Base-by-base conservation (phyloP, 2,329 filamentous ascomycete species). In the Alternaria arbusti region DNA sequence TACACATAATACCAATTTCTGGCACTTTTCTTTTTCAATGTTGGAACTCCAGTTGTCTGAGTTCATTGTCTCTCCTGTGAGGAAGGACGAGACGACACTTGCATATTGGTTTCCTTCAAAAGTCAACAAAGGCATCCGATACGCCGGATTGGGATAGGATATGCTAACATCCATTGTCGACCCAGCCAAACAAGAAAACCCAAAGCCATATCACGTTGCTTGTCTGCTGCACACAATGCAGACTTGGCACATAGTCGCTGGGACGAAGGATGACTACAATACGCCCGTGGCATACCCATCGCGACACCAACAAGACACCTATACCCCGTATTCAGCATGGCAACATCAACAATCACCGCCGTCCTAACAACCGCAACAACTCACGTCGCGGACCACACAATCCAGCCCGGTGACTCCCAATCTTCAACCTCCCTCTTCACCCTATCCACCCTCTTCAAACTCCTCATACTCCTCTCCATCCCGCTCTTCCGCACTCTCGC, bases 31-130 rank as follows among this genome's bases (percentile, higher is more conserved):
- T 5, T 12, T 30, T 13, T 30, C 28, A 13, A 30, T 30, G 11
- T 6, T 30, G 28, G 2, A 6, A 13, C 2, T 6, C 2, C 5
- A 30, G 12, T 1, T 30, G 28, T 3, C 28, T 3, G 1, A 32
- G n/a, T 20, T 13, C 25, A 20, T 50, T 30, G 47, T 30, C 26
- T 20, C 9, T 3, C 10, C 17, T 23, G 12, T 2, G 15, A 15
- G 0, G 17, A 17, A 15, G 1, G 12, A 17, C 25, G 17, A 20
- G 3, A 50, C n/a, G 13, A 30, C 8, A 30, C 6, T 12, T 2
- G 8, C 11, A 13, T 8, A 4, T 2, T 0, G 2, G 6, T 13
- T 20, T 8, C n/a, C 26, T 15, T 5, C 1, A 30, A 3, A 13
- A 30, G 13, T 5, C 20, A 26, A 54, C 50, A 54, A 54, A 54